Base-by-base conservation (phyloP, 108 stramenopile species). In the Cylindrotheca closterium region DNA sequence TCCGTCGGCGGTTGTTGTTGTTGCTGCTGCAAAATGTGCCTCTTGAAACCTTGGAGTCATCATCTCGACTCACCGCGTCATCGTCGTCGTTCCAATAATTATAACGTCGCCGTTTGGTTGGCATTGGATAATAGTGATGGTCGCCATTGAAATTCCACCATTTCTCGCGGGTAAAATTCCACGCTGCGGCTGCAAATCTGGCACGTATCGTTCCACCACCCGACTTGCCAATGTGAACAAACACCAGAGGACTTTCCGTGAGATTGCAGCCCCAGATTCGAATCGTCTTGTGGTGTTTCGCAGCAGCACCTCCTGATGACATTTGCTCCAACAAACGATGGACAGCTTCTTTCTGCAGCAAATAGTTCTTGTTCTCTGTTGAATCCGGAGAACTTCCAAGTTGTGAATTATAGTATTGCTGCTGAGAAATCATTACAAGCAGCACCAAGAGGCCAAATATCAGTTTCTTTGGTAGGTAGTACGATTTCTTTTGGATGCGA, bases 181-280 rank as follows among this genome's bases (percentile, higher is more conserved):
- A 0, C n/a, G 76, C 74, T 7, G 68, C 34, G 2, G 75, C 66
- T 12, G 72, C 80, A 61, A 81, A 52, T 30, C 73, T 51, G 12
- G 55, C 49, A 30, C 75, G 67, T 30, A 77, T 51, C 3, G 18
- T 47, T 12, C 76, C 75, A 48, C 80, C 80, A 15, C 80, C 80
- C 25, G 53, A 48, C 25, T 81, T 81, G 5, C 80, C 80, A 49
- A 74, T 64, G 47, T 81, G 80, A 23, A 81, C 80, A 65, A 70
- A 81, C 17, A 81, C 62, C 7, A 70, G 30, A 2, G 80, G 80
- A 2, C 71, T 65, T 46, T 75, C 70, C 18, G 19, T 66, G 12
- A 42, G 52, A 34, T 70, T 12, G 28, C 80, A 81, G 3, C 80
- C 80, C 80, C 80, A 81, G 23, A 47, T 23, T 25, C 80, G 75